Evolutionary conservation across 2,329 filamentous ascomycete genomes (phyloP), one percentile per base, ranked within the genome.

Genomic region (Trichoderma arundinaceum): DNA sequence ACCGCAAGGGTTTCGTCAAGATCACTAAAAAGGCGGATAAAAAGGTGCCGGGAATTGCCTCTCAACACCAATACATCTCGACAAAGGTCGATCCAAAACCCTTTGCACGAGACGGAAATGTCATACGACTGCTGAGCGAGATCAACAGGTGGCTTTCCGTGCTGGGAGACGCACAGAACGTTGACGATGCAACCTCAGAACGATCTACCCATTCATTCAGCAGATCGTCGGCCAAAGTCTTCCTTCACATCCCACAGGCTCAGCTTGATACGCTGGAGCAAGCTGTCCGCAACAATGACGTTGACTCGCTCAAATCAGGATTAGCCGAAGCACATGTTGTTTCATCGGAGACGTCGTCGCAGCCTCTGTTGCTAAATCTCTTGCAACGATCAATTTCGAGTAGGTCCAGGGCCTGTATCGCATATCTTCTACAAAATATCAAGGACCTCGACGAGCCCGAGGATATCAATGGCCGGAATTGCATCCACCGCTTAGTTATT

Each of bases 21-120:
- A 99, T 99, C 77, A 97, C 95, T 59, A 99, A 99, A 82, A 99
- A 99, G 79, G 82, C 97, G 52, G 95, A 99, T 79, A 99, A 99
- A 81, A 97, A 96, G 80, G 87, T 97, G 2, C 85, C 90, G 1
- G 85, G 87, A 52, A 87, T 88, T 3, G 86, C 89, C 58, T 90
- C 92, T 0, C 94, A 97, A 80, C 89, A 92, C 75, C 87, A 89
- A 66, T 99, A 98, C 74, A 84, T 99, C 67, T 88, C 91, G 46
- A 92, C 92, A 53, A 97, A 96, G 80, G 94, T 99, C 65, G 92
- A 97, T 71, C 89, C 92, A 1, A 90, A 89, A 70, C 87, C 92
- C 0, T 99, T 99, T 77, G 92, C 94, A 17, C 94, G 92, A 68
- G 94, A 87, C 69, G 81, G 77, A 33, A 81, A 80, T 58, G 81